Evolutionary conservation across 2,329 filamentous ascomycete genomes (phyloP).

Genomic region (Pseudocercospora fijiensis): DNA sequence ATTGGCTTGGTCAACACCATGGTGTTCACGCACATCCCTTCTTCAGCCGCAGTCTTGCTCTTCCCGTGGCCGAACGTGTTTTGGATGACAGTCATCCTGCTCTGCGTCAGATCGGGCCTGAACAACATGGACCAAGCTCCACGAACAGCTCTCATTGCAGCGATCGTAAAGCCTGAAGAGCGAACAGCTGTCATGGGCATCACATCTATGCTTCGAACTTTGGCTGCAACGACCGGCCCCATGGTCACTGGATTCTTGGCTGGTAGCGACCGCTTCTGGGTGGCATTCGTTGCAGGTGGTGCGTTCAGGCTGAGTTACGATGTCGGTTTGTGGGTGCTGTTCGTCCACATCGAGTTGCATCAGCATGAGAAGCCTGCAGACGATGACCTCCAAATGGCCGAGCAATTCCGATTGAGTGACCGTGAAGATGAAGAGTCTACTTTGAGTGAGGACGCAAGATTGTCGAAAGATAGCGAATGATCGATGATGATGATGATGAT

Average conservation of each 20-base stretch:
- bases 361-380: slow-evolving; percentile 20
- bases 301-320: slow-evolving; percentile 57
- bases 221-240: slow-evolving; percentile 58
- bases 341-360: slow-evolving; percentile 56
- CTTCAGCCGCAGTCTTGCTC: slow-evolving; percentile 59
- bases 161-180: slow-evolving; percentile 64
- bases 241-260: slow-evolving; percentile 58
- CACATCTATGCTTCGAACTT: slow-evolving; percentile 59
- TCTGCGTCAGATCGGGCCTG: slow-evolving; percentile 60
- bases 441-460: not conserved
- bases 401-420: not conserved
- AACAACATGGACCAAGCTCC: slow-evolving; percentile 71
- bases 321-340: slow-evolving; percentile 58
- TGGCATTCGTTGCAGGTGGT: slow-evolving; percentile 61
- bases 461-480: slow-evolving; percentile 7
- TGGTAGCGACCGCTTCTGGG: slow-evolving; percentile 56
- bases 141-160: slow-evolving; percentile 64
- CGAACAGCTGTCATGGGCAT: slow-evolving; percentile 71
- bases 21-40: slow-evolving; percentile 58
- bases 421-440: slow-evolving; percentile 14
- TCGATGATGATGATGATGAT: slow-evolving; percentile 1
- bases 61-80: slow-evolving; percentile 58
- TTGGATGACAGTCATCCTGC: slow-evolving; percentile 54
- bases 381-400: not conserved
- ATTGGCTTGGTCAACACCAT: slow-evolving; percentile 64